phyloP scores from a whole-genome alignment of 2,329 filamentous ascomycete genomes.

The Xylaria sp. region DNA sequence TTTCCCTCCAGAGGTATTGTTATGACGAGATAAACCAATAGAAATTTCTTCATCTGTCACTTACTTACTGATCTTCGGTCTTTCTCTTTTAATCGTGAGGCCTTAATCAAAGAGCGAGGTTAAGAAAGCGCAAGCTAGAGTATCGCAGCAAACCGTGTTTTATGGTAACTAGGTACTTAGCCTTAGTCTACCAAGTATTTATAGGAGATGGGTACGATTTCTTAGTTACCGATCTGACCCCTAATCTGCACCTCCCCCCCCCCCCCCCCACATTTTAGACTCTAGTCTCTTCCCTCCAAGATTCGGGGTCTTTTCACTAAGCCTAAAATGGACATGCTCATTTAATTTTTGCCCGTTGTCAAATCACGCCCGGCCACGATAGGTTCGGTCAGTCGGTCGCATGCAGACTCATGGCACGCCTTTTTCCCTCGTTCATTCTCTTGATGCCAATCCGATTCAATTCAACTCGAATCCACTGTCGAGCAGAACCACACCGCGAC shows the following conservation, averaged over 20 bases:
- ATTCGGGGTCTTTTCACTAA: slow-evolving; percentile 25
- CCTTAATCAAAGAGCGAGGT: neutral
- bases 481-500: slow-evolving; percentile 20
- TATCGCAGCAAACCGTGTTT: too few species aligned
- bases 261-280: slow-evolving; percentile 25
- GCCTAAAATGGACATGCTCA: slow-evolving; percentile 24
- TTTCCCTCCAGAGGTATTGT: slow-evolving; percentile 4
- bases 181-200: too few species aligned
- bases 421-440: slow-evolving; percentile 12
- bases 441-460: slow-evolving; percentile 19
- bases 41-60: neutral
- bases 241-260: neutral
- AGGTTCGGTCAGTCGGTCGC: too few species aligned
- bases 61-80: neutral
- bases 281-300: too few species aligned
- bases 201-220: too few species aligned
- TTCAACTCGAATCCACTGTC: slow-evolving; percentile 21
- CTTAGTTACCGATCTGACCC: neutral
- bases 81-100: neutral
- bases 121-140: too few species aligned
- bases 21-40: slow-evolving; percentile 16
- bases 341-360: slow-evolving; percentile 25
- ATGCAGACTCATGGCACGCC: slow-evolving; percentile 1
- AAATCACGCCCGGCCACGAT: slow-evolving; percentile 33
- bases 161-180: too few species aligned